Evolutionary conservation across 352 stramenopile genomes (phyloP).

Genomic region (Phytophthora cajani): DNA sequence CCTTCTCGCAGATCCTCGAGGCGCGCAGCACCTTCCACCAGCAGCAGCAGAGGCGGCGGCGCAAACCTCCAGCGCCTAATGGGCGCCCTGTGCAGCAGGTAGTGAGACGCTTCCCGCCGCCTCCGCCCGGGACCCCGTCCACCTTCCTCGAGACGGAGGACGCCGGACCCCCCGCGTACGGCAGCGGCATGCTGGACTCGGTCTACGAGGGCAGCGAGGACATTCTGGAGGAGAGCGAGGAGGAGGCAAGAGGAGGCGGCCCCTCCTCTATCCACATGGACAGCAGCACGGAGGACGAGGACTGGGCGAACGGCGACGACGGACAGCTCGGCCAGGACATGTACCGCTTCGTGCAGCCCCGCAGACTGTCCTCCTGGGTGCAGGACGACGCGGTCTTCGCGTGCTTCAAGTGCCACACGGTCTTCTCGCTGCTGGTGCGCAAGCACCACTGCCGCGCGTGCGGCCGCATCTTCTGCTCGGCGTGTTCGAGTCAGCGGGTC

Average conservation of each 20-base stretch:
- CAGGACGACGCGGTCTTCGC: slow-evolving; percentile 87
- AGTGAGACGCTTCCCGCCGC: slow-evolving; percentile 16
- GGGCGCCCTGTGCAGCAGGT: background rate
- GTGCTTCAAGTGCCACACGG: slow-evolving; percentile 86
- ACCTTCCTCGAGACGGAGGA: slow-evolving; percentile 27
- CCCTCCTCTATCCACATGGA: slow-evolving; percentile 8
- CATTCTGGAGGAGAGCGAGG: slow-evolving; percentile 41
- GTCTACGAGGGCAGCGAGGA: slow-evolving; percentile 65
- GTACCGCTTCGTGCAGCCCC: slow-evolving; percentile 85
- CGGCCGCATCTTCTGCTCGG: slow-evolving; percentile 82
- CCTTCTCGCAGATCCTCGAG: slow-evolving; percentile 85
- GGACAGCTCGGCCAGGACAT: slow-evolving; percentile 68
- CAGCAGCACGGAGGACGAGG: slow-evolving; percentile 63
- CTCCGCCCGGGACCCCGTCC: slow-evolving; percentile 13
- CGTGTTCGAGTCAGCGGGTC: slow-evolving; percentile 83
- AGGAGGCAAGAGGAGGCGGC: background rate
- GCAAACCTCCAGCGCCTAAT: slow-evolving; percentile 19
- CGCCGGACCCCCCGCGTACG: slow-evolving; percentile 29
- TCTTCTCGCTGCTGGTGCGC: slow-evolving; percentile 81
- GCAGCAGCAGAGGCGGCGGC: slow-evolving; percentile 42
- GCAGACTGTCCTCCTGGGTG: slow-evolving; percentile 82
- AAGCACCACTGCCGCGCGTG: slow-evolving; percentile 88
- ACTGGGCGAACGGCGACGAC: slow-evolving; percentile 63
- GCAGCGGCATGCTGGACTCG: slow-evolving; percentile 55
- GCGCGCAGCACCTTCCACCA: slow-evolving; percentile 61